Evolutionary conservation across 495 filamentous ascomycete species (phyloP).

Genomic region (Neohortaea acidophila): DNA sequence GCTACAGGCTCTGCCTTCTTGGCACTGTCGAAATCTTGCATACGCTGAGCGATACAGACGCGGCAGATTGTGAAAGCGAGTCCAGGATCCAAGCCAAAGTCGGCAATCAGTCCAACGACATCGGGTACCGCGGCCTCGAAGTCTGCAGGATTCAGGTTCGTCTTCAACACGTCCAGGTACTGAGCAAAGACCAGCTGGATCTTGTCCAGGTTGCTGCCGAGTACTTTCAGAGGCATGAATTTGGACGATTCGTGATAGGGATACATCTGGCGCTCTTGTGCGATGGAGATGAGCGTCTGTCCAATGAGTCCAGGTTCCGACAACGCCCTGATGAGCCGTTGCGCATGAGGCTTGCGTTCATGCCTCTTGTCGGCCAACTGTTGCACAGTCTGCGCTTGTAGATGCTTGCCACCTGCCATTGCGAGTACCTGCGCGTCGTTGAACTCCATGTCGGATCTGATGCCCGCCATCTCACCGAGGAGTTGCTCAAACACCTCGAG

Average conservation of each 20-base stretch:
- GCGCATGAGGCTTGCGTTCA: constrained; percentile 43
- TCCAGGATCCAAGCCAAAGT: constrained; percentile 66
- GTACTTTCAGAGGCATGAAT: constrained; percentile 59
- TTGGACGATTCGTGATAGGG: constrained; percentile 52
- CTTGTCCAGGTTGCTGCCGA: constrained; percentile 77
- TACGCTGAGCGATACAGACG: constrained; percentile 43
- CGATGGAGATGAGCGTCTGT: constrained; percentile 71
- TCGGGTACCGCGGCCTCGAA: constrained; percentile 74
- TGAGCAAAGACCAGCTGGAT: constrained; percentile 71
- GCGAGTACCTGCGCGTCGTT: constrained; percentile 73
- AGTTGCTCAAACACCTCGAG: constrained; percentile 78
- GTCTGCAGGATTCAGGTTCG: constrained; percentile 56
- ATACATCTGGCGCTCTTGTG: constrained; percentile 70
- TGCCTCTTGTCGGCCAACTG: constrained; percentile 66
- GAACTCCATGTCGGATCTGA: constrained; percentile 68
- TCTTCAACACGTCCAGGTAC: constrained; percentile 76
- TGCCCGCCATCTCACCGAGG: constrained; percentile 80
- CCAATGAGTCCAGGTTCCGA: constrained; percentile 56
- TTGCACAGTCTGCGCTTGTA: constrained; percentile 64
- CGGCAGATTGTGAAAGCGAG: constrained; percentile 82
- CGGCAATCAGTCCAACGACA: constrained; percentile 52
- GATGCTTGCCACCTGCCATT: constrained; percentile 68
- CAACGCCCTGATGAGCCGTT: constrained; percentile 62
- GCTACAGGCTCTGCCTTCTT: constrained; percentile 15
- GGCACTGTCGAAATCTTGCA: constrained; percentile 29